These are phyloP conservation scores for Lachnellula hyalina DNA, from an alignment of 2,329 filamentous ascomycete genomes.

Conservation along the genomic window DNA sequence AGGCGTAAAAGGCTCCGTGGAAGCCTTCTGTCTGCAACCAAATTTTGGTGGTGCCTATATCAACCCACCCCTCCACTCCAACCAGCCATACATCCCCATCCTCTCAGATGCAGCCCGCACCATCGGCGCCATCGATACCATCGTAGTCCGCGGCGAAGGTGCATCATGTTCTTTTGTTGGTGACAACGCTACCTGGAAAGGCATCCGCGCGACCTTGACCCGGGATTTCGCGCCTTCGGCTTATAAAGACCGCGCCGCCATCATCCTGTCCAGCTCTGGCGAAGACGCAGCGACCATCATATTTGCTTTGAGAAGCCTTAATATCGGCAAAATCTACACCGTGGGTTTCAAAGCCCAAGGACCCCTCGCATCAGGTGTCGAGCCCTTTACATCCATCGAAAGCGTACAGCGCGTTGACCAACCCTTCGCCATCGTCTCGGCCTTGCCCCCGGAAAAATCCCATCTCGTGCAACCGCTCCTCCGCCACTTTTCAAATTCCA, in stretches of 20 bases:
- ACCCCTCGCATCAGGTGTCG: constrained; percentile 59
- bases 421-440: constrained; percentile 78
- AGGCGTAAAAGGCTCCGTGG: constrained; percentile 60
- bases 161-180: constrained; percentile 57
- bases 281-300: constrained; percentile 74
- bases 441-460: constrained; percentile 71
- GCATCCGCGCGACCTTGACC: constrained; percentile 74
- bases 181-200: constrained; percentile 82
- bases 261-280: constrained; percentile 67
- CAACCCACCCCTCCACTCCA: constrained; percentile 60
- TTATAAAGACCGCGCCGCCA: constrained; percentile 68
- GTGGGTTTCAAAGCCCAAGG: constrained; percentile 69
- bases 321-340: constrained; percentile 74
- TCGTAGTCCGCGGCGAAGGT: constrained; percentile 55
- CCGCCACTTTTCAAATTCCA: constrained; percentile 58
- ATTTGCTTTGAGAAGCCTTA: constrained; percentile 71
- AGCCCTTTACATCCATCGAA: constrained; percentile 63
- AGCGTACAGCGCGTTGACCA: constrained; percentile 74
- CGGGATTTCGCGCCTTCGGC: constrained; percentile 78
- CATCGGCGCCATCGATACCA: constrained; percentile 78
- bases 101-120: constrained; percentile 71
- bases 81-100: constrained; percentile 54
- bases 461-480: constrained; percentile 72
- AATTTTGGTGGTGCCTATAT: constrained; percentile 80
- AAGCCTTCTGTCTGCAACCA: constrained; percentile 65